These are phyloP conservation scores for Straminergon stramineum DNA, from an alignment of 225 moss, liverwort and hornwort genomes.

Conservation along the genomic window DNA sequence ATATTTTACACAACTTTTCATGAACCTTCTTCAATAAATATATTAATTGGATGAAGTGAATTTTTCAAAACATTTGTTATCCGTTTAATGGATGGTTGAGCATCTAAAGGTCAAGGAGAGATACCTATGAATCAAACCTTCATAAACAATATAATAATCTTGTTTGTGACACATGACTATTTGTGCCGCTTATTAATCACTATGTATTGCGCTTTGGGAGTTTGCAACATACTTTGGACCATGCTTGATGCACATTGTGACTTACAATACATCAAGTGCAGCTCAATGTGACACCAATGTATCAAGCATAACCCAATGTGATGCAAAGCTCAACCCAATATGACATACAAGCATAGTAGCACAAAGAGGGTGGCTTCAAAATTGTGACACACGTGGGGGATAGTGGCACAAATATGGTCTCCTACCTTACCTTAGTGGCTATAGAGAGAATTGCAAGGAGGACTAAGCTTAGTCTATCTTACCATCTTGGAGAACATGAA, in stretches of 20 bases:
- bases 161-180: not conserved
- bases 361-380: not conserved
- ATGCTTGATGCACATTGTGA: not conserved
- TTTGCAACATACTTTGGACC: not conserved
- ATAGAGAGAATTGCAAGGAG: not conserved
- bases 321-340: not conserved
- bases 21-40: not conserved
- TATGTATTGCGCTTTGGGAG: not conserved
- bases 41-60: not conserved
- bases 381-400: not conserved
- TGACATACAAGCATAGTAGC: not conserved
- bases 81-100: accelerated
- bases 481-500: slow-evolving; percentile 93
- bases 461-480: not conserved
- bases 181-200: not conserved
- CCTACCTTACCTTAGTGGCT: not conserved
- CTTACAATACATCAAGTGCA: not conserved
- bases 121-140: not conserved
- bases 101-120: not conserved
- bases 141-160: not conserved
- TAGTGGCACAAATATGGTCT: not conserved
- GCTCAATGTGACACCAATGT: not conserved
- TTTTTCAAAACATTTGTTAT: not conserved
- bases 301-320: not conserved
- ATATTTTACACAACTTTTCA: not conserved